Percentiles rank a stretch among this genome's conserved stretches.
Conservation (phyloP, 1,139 yeast species). For the Spathaspora sp. region DNA sequence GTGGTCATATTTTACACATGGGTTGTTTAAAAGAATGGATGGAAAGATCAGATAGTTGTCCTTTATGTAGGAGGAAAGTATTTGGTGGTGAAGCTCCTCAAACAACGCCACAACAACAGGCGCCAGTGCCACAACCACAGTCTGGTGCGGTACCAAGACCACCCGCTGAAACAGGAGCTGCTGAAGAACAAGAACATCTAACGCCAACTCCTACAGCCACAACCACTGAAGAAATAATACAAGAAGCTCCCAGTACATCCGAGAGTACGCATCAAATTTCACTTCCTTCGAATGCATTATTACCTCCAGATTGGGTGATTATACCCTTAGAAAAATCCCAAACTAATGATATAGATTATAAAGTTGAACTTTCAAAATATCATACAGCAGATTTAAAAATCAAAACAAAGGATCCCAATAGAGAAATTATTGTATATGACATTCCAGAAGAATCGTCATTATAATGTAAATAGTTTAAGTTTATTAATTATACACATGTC, state of each 20-base stretch:
- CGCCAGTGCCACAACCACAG: background rate
- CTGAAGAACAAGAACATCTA: background rate
- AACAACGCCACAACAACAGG: slow-evolving; percentile 2
- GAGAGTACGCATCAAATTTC: slow-evolving; percentile 8
- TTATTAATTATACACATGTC: background rate
- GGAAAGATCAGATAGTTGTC: slow-evolving; percentile 88
- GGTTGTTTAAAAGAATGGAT: slow-evolving; percentile 94
- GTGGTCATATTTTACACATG: slow-evolving; percentile 87
- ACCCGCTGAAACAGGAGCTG: background rate
- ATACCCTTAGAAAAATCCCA: slow-evolving; percentile 24
- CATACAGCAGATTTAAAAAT: slow-evolving; percentile 18
- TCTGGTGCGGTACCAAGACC: slow-evolving; percentile 5
- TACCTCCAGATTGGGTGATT: slow-evolving; percentile 38
- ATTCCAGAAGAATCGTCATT: slow-evolving; percentile 8
- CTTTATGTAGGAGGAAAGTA: slow-evolving; percentile 84
- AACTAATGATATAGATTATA: slow-evolving; percentile 15
- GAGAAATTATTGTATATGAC: slow-evolving; percentile 10
- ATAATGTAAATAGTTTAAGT: background rate
- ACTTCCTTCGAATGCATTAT: slow-evolving; percentile 25
- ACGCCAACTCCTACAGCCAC: background rate
- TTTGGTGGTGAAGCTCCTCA: slow-evolving; percentile 18
- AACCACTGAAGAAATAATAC: background rate
- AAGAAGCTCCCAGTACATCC: background rate
- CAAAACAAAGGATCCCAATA: slow-evolving; percentile 8
- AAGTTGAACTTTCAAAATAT: slow-evolving; percentile 20